Conservation (phyloP, 306 rosid genomes). For the Castanea sativa region DNA sequence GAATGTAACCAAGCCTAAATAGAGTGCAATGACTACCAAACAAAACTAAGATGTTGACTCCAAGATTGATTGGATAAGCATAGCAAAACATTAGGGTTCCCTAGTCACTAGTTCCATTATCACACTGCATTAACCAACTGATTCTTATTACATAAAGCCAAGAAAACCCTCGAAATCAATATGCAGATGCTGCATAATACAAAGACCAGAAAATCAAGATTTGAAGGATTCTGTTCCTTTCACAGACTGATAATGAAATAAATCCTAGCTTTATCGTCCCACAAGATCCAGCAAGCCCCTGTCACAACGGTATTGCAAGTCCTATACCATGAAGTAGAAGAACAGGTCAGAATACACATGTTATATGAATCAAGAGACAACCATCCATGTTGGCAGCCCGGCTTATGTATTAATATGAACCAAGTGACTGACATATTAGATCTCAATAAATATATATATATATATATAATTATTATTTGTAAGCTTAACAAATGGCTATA, state of each 20-base stretch:
- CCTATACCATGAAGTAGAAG: constrained; percentile 63
- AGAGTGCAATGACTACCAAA: neutral
- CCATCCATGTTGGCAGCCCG: constrained; percentile 15
- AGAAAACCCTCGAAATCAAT: constrained; percentile 10
- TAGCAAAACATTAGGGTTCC: neutral
- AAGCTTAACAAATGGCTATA: neutral
- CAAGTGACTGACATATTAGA: neutral
- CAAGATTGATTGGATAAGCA: neutral
- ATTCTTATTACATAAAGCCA: neutral
- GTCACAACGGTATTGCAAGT: constrained; percentile 86
- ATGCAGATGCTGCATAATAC: constrained; percentile 31
- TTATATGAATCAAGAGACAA: constrained; percentile 22
- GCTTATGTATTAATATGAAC: neutral
- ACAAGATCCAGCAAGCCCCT: constrained; percentile 49
- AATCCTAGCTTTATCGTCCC: constrained; percentile 39
- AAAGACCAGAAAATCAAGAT: constrained; percentile 34
- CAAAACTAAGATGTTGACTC: neutral
- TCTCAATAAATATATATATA: neutral
- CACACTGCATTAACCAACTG: neutral
- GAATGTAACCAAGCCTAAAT: neutral
- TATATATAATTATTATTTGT: too few relatives aligned
- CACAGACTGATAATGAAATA: constrained; percentile 31
- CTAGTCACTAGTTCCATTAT: neutral
- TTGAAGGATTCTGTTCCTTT: constrained; percentile 26
- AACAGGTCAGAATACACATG: constrained; percentile 45